These are phyloP conservation scores for Paxillus rubicundulus DNA, from an alignment of 768 basidiomycete genomes.

Conservation along the genomic window DNA sequence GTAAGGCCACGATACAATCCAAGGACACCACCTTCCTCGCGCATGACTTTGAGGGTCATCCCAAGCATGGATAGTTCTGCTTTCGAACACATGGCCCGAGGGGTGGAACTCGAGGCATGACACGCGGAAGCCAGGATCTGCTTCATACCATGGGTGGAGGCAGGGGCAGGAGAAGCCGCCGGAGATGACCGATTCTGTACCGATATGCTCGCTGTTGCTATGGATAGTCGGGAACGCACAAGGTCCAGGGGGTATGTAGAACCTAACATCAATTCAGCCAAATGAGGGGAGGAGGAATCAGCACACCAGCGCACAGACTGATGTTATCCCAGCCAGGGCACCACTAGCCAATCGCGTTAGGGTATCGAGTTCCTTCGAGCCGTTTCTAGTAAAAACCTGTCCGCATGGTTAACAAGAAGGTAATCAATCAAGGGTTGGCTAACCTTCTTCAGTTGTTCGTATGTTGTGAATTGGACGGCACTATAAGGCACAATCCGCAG, in stretches of 20 bases:
- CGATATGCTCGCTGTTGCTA: slow-evolving; percentile 82
- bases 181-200: slow-evolving; percentile 27
- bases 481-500: slow-evolving; percentile 92
- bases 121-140: slow-evolving; percentile 35
- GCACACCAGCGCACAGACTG: slow-evolving; percentile 68
- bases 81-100: slow-evolving; percentile 39
- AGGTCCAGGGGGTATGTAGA: slow-evolving; percentile 93
- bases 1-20: slow-evolving; percentile 85
- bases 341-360: slow-evolving; percentile 83
- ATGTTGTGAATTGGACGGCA: slow-evolving; percentile 83
- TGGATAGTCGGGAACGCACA: slow-evolving; percentile 87
- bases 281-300: slow-evolving; percentile 8
- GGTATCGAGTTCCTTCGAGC: slow-evolving; percentile 80
- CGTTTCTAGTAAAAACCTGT: slow-evolving; percentile 69
- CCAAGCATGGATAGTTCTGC: slow-evolving; percentile 72
- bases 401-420: slow-evolving; percentile 27
- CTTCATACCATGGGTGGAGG: slow-evolving; percentile 21
- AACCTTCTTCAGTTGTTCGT: slow-evolving; percentile 89
- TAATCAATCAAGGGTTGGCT: slow-evolving; percentile 8
- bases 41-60: slow-evolving; percentile 88
- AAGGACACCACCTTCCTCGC: slow-evolving; percentile 87
- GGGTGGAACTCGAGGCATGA: slow-evolving; percentile 44
- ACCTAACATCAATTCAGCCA: slow-evolving; percentile 39
- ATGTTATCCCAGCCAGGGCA: slow-evolving; percentile 90
- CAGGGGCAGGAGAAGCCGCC: slow-evolving; percentile 21